Base-by-base conservation (phyloP, 2,329 filamentous ascomycete species). In the Nannizziopsis barbatae region DNA sequence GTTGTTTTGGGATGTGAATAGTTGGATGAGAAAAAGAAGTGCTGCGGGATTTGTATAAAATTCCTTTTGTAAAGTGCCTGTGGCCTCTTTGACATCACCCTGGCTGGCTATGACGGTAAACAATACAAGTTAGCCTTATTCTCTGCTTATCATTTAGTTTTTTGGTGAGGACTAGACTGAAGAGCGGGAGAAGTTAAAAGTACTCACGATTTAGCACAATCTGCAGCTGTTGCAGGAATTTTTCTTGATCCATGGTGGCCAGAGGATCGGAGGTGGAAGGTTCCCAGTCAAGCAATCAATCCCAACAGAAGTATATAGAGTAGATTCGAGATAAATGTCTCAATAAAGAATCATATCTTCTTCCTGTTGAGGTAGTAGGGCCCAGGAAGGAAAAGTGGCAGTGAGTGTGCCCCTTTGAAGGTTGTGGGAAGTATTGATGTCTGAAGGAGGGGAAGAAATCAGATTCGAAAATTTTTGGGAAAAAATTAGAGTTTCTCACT, bases 21-120 rank as follows among this genome's bases (percentile, higher is more conserved):
- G 81, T 70, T 95, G 87, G 57, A 96, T 79, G 54, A 96, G 83
- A 60, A 86, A 80, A 49, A 90, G 76, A 50, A 96, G 80, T 12
- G 87, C 86, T 60, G 88, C 79, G 35, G 90, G 84, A 58, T 87
- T 79, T 60, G 80, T 82, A 74, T 94, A 96, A 75, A 86, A 96
- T 70, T 85, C 86, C 69, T 93, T 92, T 70, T 94, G 89, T 52
- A 96, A 80, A 60, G 88, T 81, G 51, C 84, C 80, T 14, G 90
- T 98, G 54, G 89, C 87, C 57, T 84, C 80, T 77, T 95, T 93
- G 68, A 94, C 82, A 69, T 82, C 81, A 58, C 86, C 81, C 57
- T 88, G 95, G 70, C 94, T 83, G 64, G 92, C 88, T 94, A 62
- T 33, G 59, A 39, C 27, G 18, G 42, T 56, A 50, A 53, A 58